These are phyloP conservation scores for Elaeagnus macrophylla DNA, from an alignment of 306 rosid species.

Conservation along the genomic window DNA sequence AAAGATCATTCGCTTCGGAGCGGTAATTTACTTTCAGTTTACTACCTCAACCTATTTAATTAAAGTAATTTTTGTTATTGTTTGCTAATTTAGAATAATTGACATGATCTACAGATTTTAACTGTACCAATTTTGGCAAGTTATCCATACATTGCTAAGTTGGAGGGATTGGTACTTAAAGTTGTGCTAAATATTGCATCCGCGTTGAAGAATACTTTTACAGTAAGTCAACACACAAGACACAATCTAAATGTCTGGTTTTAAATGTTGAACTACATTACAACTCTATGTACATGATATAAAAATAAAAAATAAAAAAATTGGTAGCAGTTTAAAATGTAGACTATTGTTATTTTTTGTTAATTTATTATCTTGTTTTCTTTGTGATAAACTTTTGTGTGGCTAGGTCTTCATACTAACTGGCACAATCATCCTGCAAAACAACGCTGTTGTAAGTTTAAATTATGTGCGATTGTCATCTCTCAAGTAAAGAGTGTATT, in stretches of 20 bases:
- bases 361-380: not conserved
- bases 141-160: constrained; percentile 41
- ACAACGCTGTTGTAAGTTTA: constrained; percentile 61
- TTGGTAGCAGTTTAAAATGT: no score
- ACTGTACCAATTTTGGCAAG: constrained; percentile 57
- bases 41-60: not conserved
- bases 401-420: constrained; percentile 40
- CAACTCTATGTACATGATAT: no score
- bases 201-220: constrained; percentile 31
- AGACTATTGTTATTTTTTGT: no score
- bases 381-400: constrained; percentile 1
- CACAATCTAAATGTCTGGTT: no score
- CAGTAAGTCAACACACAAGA: constrained; percentile 37
- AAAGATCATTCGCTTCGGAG: not conserved
- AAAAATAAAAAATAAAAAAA: no score
- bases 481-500: not conserved
- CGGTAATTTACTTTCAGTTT: not conserved
- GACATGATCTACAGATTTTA: constrained; percentile 34
- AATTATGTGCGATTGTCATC: not conserved
- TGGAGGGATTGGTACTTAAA: constrained; percentile 39
- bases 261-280: no score
- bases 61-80: not conserved
- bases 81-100: not conserved
- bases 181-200: constrained; percentile 36
- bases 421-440: constrained; percentile 62